phyloP scores from a whole-genome alignment of 73 alveolate genomes.

The Symbiodinium pilosum region DNA sequence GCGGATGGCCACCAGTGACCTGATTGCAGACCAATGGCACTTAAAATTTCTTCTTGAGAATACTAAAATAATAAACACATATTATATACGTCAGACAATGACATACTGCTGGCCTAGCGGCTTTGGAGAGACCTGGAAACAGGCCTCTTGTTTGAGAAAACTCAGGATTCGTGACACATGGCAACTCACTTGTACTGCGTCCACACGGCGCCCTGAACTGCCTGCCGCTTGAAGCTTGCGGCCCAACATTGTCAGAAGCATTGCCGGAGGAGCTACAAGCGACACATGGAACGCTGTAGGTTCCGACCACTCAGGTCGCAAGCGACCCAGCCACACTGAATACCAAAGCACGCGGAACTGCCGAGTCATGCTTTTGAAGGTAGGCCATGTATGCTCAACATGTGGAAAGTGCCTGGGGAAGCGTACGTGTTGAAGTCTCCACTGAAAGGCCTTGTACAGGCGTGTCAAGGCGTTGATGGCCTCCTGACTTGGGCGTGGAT shows the following conservation, averaged over 20 bases:
- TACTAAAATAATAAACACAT: too few species aligned
- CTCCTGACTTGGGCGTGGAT: neutral
- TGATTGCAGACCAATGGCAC: neutral
- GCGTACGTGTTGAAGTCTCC: neutral
- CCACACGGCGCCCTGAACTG: neutral
- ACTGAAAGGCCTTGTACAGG: too few species aligned
- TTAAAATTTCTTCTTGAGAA: too few species aligned
- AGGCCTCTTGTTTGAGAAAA: too few species aligned
- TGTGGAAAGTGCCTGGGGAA: neutral
- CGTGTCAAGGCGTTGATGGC: neutral
- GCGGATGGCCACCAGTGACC: neutral
- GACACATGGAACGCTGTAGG: neutral
- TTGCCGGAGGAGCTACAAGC: neutral
- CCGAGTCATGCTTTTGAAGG: neutral
- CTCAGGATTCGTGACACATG: neutral
- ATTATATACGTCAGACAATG: too few species aligned
- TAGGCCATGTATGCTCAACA: conserved; percentile 9
- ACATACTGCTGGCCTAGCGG: neutral
- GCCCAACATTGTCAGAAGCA: neutral
- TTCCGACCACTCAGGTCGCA: neutral
- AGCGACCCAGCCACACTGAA: neutral
- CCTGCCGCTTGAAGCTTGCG: neutral
- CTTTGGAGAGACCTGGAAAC: neutral
- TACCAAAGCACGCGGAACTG: neutral
- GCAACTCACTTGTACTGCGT: neutral